Evolutionary conservation across 352 stramenopile genomes (phyloP).

Genomic region (Pythium aquatile): DNA sequence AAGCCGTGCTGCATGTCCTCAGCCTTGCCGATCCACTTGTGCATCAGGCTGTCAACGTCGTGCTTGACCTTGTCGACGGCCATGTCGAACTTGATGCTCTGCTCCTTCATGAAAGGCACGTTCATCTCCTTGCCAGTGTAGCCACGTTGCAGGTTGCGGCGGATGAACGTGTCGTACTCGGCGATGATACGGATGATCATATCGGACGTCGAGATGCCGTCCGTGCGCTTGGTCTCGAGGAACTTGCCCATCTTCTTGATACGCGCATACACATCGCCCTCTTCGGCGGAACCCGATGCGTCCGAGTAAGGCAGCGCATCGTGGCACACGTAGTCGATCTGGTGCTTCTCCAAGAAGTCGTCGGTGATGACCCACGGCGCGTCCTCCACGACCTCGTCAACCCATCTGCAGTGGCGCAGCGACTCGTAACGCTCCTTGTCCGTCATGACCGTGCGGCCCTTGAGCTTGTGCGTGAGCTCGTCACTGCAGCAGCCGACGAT

Average conservation of each 20-base stretch:
- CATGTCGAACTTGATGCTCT: constrained; percentile 88
- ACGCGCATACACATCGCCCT: constrained; percentile 82
- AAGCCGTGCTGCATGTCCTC: constrained; percentile 81
- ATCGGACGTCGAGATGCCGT: constrained; percentile 88
- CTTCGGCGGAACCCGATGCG: constrained; percentile 60
- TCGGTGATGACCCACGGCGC: constrained; percentile 86
- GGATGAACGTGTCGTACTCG: constrained; percentile 92
- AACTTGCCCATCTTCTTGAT: constrained; percentile 89
- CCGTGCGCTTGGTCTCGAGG: constrained; percentile 78
- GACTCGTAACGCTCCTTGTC: constrained; percentile 87
- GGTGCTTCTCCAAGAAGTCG: constrained; percentile 79
- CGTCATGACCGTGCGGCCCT: constrained; percentile 86
- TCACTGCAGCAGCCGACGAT: constrained; percentile 88
- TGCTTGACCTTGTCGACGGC: constrained; percentile 81
- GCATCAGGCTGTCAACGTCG: constrained; percentile 70
- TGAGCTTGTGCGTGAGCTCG: constrained; percentile 84
- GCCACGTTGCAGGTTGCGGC: constrained; percentile 83
- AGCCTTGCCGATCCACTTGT: constrained; percentile 77
- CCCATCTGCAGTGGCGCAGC: constrained; percentile 84
- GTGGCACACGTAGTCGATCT: constrained; percentile 90
- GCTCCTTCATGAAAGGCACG: constrained; percentile 86
- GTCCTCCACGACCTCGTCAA: constrained; percentile 86
- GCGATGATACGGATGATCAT: constrained; percentile 90
- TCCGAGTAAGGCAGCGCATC: constrained; percentile 86
- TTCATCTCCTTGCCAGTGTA: constrained; percentile 94